Evolutionary conservation across 768 basidiomycete genomes (phyloP).

Genomic region (Lentinula raphanica): DNA sequence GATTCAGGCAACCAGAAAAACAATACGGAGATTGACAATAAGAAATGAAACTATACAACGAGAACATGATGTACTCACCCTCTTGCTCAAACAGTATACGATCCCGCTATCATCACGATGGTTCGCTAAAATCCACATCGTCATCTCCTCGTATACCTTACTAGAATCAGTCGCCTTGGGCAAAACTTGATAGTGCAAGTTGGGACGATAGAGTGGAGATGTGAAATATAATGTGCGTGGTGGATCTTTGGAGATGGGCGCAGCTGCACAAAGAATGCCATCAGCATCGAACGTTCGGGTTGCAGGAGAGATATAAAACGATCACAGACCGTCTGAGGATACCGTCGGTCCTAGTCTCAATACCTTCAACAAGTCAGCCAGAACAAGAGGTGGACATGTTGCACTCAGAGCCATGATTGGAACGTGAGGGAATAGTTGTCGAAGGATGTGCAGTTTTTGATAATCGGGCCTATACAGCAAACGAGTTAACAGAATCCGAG

Average conservation of each 20-base stretch:
- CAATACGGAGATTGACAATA: background rate
- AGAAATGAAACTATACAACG: too few species aligned
- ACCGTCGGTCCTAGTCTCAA: slow-evolving; percentile 57
- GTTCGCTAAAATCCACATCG: slow-evolving; percentile 63
- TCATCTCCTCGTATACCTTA: slow-evolving; percentile 53
- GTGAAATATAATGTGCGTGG: slow-evolving; percentile 76
- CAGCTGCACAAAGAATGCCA: too few species aligned
- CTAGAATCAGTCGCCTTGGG: slow-evolving; percentile 61
- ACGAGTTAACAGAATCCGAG: too few species aligned
- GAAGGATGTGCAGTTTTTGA: slow-evolving; percentile 66
- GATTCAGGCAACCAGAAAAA: background rate
- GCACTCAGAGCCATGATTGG: slow-evolving; percentile 84
- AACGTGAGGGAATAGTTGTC: slow-evolving; percentile 68
- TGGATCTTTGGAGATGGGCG: slow-evolving; percentile 31
- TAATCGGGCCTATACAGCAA: slow-evolving; percentile 94
- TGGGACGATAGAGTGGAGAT: slow-evolving; percentile 76
- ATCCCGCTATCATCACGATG: slow-evolving; percentile 78
- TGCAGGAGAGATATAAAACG: slow-evolving; percentile 6
- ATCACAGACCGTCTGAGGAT: slow-evolving; percentile 53
- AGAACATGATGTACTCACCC: slow-evolving; percentile 44
- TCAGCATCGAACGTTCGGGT: background rate
- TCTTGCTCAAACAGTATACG: slow-evolving; percentile 80
- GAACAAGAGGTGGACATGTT: slow-evolving; percentile 75
- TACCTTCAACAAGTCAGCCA: slow-evolving; percentile 69
- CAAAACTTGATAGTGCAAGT: slow-evolving; percentile 78